phyloP scores from a whole-genome alignment of 345 rosid species.

The Populus euphratica region DNA sequence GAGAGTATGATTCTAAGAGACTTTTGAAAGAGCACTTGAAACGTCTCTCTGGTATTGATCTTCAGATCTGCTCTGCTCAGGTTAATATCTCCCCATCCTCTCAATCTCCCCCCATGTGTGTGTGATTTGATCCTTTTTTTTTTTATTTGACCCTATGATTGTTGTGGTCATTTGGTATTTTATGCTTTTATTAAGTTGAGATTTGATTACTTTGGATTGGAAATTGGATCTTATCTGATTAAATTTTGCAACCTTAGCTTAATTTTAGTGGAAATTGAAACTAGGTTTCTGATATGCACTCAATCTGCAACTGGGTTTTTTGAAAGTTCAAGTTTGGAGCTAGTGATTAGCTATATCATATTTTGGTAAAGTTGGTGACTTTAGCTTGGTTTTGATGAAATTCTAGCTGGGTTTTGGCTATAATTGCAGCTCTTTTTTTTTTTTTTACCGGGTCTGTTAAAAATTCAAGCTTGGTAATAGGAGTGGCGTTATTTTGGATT shows the following conservation, averaged over 20 bases:
- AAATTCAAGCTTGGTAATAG: neutral
- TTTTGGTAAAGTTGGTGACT: neutral
- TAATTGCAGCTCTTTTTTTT: neutral
- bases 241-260: neutral
- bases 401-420: neutral
- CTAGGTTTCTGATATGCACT: neutral
- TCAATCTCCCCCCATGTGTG: neutral
- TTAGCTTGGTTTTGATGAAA: neutral
- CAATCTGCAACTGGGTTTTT: neutral
- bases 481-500: neutral
- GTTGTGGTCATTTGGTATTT: neutral
- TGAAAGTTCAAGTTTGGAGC: neutral
- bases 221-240: neutral
- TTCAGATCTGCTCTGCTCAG: constrained; percentile 76
- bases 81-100: constrained; percentile 15
- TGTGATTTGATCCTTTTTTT: neutral
- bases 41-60: constrained; percentile 54
- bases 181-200: neutral
- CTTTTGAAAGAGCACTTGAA: constrained; percentile 72
- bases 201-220: neutral
- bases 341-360: neutral
- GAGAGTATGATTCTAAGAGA: constrained; percentile 82
- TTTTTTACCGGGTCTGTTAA: neutral
- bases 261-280: neutral
- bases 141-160: neutral